These are phyloP conservation scores for Fusarium fujikuroi DNA, from an alignment of 2,329 filamentous ascomycete genomes.

Conservation along the genomic window DNA sequence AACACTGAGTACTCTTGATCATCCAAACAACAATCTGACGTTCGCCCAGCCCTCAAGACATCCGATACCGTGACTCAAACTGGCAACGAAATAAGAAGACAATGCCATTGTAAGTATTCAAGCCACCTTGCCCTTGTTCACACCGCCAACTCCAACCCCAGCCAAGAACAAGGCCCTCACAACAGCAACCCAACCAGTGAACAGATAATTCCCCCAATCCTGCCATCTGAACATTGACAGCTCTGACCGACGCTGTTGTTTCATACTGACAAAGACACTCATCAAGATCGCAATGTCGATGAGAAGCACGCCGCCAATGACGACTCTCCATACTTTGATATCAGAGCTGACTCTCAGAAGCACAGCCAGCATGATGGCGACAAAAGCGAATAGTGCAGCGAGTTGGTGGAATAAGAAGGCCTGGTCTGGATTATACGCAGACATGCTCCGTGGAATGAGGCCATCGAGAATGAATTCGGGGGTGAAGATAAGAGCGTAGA, in stretches of 20 bases:
- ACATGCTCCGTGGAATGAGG: constrained; percentile 27
- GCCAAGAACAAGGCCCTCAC: constrained; percentile 35
- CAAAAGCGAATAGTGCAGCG: constrained; percentile 30
- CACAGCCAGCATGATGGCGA: constrained; percentile 21
- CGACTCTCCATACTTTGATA: constrained; percentile 36
- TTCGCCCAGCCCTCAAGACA: background rate
- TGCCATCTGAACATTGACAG: constrained; percentile 16
- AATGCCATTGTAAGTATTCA: background rate
- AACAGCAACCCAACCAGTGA: constrained; percentile 24
- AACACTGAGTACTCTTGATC: background rate
- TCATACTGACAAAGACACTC: constrained; percentile 30
- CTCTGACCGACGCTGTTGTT: constrained; percentile 23
- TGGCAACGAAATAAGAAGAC: rapidly evolving
- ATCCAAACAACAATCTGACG: background rate
- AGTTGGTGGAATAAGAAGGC: constrained; percentile 41
- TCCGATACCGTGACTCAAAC: rapidly evolving
- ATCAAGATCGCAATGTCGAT: constrained; percentile 34
- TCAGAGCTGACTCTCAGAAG: constrained; percentile 27
- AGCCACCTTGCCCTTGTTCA: constrained; percentile 15
- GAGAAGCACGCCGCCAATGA: constrained; percentile 28
- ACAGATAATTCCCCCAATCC: constrained; percentile 36
- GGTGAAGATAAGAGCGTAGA: constrained; percentile 22
- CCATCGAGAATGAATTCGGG: constrained; percentile 34
- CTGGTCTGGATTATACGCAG: constrained; percentile 31
- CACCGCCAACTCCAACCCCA: constrained; percentile 22